A percentile compares a stretch with the other conserved stretches of the same genome.
Conservation (phyloP, 2,329 filamentous ascomycete genomes). For the Aspergillus carbonarius region DNA sequence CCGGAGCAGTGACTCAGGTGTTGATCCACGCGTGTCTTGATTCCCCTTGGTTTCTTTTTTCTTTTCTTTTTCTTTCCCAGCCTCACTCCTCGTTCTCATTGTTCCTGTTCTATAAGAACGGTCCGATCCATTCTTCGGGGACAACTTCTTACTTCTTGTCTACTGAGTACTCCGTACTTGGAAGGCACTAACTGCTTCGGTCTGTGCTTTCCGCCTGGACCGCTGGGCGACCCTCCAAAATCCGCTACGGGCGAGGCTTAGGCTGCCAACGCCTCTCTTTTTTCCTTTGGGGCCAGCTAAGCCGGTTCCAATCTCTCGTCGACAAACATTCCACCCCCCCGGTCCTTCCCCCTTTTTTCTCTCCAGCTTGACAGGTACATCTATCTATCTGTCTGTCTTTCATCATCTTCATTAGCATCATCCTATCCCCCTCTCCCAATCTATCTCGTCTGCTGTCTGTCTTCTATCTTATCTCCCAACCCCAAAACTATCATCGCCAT, state of each 20-base stretch:
- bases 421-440: background rate
- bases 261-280: slow-evolving; percentile 6
- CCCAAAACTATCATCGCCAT: slow-evolving; percentile 59
- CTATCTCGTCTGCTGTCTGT: background rate
- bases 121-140: background rate
- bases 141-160: background rate
- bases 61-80: background rate
- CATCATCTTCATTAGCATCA: slow-evolving; percentile 3
- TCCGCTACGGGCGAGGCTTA: background rate
- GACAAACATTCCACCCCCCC: background rate
- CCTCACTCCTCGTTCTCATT: background rate
- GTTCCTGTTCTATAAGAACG: too few relatives aligned
- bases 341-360: slow-evolving; percentile 5
- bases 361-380: too few relatives aligned
- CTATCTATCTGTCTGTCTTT: background rate
- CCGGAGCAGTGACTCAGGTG: background rate
- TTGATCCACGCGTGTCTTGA: background rate
- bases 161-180: background rate
- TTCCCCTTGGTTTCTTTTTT: slow-evolving; percentile 7
- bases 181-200: background rate
- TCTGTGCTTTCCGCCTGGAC: background rate
- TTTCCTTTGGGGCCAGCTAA: slow-evolving; percentile 20
- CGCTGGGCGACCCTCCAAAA: background rate
- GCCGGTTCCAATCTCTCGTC: slow-evolving; percentile 10
- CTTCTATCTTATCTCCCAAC: background rate